Evolutionary conservation across 1,284 basidiomycete species (phyloP), one percentile per base, ranked within the genome.

Genomic region (Ustilago crameri): DNA sequence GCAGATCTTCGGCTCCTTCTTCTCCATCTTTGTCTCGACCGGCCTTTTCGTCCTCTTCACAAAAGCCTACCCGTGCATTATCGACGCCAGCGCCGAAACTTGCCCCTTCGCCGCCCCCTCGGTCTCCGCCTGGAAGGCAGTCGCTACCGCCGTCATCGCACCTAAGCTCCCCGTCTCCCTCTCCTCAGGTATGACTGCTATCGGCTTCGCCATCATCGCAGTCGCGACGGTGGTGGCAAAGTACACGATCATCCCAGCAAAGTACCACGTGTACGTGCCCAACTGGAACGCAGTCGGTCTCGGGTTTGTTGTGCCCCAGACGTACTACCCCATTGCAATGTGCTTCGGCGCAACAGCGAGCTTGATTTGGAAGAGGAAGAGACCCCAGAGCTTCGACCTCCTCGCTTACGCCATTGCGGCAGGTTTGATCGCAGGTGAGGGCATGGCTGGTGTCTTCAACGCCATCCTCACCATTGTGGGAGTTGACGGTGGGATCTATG

Each of bases 361-460:
- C 18, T 63, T 71, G 41, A 46, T 88, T 80, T 90, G 89, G 89
- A 78, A 84, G 60, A 84, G 84, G 71, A 83, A 85, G 27, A 86
- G 81, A 73, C 87, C 87, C 1, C 43, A 59, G 51, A 50, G 42
- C 18, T 71, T 63, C 58, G 70, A 76, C 44, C 86, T 89, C 85
- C 89, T 88, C 81, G 88, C 88, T 83, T 90, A 89, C 77, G 87
- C 88, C 35, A 75, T 89, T 62, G 84, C 88, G 34, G 87, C 80
- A 84, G 89, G 89, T 71, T 82, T 90, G 69, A 85, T 90, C 47
- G 89, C 89, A 20, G 89, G 89, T 40, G 89, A 90, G 79, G 89
- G 89, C 80, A 85, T 90, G 38, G 89, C 88, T 20, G 89, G 89
- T 78, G 88, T 90, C 38, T 86, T 90, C 78, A 88, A 88, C 72